Base-by-base conservation (phyloP, 2,329 filamentous ascomycete species). In the Pseudogymnoascus sp. region DNA sequence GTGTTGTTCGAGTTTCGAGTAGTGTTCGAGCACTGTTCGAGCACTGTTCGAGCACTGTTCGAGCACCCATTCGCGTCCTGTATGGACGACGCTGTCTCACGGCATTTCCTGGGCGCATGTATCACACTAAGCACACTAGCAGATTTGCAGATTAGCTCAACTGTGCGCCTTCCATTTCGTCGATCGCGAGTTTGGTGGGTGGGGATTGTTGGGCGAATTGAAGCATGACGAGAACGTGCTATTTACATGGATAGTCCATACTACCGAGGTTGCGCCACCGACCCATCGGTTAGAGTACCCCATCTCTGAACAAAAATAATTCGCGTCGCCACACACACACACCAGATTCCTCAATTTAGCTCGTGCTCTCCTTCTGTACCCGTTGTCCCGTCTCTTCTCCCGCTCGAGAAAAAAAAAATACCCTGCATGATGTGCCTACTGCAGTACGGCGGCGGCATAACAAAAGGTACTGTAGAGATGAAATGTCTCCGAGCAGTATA, bases 101-200 rank as follows among this genome's bases (percentile, higher is more conserved):
- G 45, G 45, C 45, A 52, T 18, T 52, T 52, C 9, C 45, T 52
- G 26, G 45, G 45, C 45, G 23, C 3, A 34, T 34, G 30, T 34
- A 34, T 13, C 12, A 5, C 30, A 13, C 41, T 52, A 52, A n/a
- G n/a, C n/a, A n/a, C 19, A 41, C 41, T 52, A 52, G 7, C n/a
- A 13, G 9, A 33, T 30, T 30, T 19, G 13, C 41, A 52, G 45
- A 52, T 30, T 52, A 52, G 45, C 28, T 52, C 15, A 33, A 3
- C 26, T 12, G 45, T 33, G 26, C 23, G n/a, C 45, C 26, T 52
- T 52, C 45, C 45, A 30, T 33, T 52, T 30, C 33, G 45, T 52
- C 45, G 45, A 52, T 52, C 45, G 45, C 15, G n/a, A 30, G 45
- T 52, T 33, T 52, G 45, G 45, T 19, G 8, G 45, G 45, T 52